These are phyloP conservation scores for Monilinia fructigena DNA, from an alignment of 2,329 filamentous ascomycete species.

Conservation along the genomic window DNA sequence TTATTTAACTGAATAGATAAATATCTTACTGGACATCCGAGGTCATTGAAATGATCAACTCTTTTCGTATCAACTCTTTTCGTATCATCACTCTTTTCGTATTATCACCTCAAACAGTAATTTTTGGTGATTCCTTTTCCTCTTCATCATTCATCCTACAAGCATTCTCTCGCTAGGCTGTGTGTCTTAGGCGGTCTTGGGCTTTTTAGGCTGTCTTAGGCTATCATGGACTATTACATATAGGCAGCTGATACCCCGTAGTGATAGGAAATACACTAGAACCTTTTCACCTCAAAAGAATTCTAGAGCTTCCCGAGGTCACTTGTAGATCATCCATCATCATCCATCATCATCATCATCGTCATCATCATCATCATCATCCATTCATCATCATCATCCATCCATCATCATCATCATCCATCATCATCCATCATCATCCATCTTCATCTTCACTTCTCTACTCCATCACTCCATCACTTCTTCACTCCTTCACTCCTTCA, in stretches of 20 bases:
- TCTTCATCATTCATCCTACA: background rate
- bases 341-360: too few relatives aligned
- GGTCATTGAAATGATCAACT: too few relatives aligned
- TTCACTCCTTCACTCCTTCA: background rate
- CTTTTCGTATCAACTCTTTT: too few relatives aligned
- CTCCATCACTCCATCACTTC: background rate
- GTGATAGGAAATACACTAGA: background rate
- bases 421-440: constrained; percentile 1
- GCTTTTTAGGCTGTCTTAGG: background rate
- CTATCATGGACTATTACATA: background rate
- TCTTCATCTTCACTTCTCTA: background rate
- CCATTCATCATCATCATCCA: too few relatives aligned
- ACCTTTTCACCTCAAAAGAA: constrained; percentile 4
- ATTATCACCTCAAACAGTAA: too few relatives aligned
- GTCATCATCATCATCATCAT: background rate
- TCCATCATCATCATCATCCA: background rate
- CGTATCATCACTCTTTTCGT: too few relatives aligned
- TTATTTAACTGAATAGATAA: too few relatives aligned
- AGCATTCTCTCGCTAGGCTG: background rate
- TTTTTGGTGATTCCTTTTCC: too few relatives aligned
- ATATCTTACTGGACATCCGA: too few relatives aligned
- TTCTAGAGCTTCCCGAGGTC: background rate
- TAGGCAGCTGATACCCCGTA: constrained; percentile 10
- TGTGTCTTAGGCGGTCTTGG: background rate
- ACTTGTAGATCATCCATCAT: too few relatives aligned